Conservation (phyloP, 495 filamentous ascomycete genomes). For the Talaromyces nanjingensis region DNA sequence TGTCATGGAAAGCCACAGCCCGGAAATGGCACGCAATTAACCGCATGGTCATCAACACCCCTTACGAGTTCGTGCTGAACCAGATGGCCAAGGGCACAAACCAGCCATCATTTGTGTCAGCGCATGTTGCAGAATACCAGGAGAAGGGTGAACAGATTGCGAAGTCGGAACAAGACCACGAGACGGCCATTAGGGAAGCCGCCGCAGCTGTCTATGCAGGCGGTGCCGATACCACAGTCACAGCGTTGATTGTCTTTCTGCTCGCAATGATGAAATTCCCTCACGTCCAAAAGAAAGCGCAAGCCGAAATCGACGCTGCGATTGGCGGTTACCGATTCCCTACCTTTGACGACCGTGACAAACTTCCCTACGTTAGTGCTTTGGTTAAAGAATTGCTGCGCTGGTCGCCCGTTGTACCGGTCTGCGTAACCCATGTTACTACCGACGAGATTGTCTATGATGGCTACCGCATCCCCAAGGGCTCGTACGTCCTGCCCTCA, state of each 20-base stretch:
- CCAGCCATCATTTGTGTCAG: constrained; percentile 31
- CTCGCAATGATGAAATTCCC: constrained; percentile 38
- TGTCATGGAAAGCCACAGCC: constrained; percentile 31
- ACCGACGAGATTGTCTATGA: constrained; percentile 40
- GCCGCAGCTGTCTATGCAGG: constrained; percentile 49
- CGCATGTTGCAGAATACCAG: constrained; percentile 22
- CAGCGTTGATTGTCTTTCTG: constrained; percentile 29
- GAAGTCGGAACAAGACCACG: constrained; percentile 6
- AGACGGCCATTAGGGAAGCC: constrained; percentile 33
- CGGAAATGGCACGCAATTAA: constrained; percentile 20
- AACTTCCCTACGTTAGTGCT: constrained; percentile 37
- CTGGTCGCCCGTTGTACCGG: constrained; percentile 38
- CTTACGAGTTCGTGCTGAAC: constrained; percentile 38
- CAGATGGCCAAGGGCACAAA: constrained; percentile 30
- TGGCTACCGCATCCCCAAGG: constrained; percentile 41
- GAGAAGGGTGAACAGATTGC: not conserved
- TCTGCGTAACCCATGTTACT: constrained; percentile 48
- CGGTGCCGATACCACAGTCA: constrained; percentile 49
- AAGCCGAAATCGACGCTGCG: constrained; percentile 48
- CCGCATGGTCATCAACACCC: constrained; percentile 19
- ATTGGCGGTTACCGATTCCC: constrained; percentile 32
- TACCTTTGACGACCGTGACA: constrained; percentile 20
- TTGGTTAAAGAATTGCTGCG: constrained; percentile 38
- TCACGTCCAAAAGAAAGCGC: constrained; percentile 39
- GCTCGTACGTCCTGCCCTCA: constrained; percentile 28